These are phyloP conservation scores for Xylaria palmicola DNA, from an alignment of 495 filamentous ascomycete genomes.

Conservation along the genomic window DNA sequence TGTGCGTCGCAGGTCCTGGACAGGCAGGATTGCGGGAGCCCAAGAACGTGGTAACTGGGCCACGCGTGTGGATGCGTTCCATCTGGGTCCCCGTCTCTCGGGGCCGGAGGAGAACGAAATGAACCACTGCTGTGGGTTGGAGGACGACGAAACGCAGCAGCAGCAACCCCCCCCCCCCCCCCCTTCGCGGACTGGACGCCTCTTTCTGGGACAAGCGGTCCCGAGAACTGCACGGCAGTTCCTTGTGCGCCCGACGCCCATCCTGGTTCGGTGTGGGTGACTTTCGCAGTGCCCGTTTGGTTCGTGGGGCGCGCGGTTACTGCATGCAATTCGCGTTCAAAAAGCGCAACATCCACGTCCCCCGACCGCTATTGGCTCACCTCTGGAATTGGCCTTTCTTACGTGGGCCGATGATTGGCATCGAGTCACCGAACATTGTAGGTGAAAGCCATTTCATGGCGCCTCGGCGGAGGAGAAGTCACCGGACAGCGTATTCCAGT, in stretches of 20 bases:
- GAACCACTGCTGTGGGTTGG: not conserved
- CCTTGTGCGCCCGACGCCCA: not conserved
- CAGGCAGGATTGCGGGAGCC: not conserved
- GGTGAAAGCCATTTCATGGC: not conserved
- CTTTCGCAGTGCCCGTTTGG: not conserved
- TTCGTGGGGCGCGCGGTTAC: not conserved
- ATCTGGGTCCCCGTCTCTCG: conserved; percentile 7
- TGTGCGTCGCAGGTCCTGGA: not conserved
- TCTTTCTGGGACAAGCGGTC: not conserved
- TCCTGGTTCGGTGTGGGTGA: conserved; percentile 2
- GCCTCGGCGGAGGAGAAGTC: not conserved
- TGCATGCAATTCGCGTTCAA: not conserved
- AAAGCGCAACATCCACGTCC: not conserved
- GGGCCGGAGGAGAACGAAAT: conserved; percentile 5
- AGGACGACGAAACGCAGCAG: not conserved
- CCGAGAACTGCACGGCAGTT: conserved; percentile 3
- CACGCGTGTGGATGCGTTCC: conserved; percentile 3
- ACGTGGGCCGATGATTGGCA: not conserved
- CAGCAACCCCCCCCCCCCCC: no score
- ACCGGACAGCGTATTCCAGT: conserved; percentile 3
- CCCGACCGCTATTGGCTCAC: not conserved
- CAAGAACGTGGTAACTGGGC: conserved; percentile 11
- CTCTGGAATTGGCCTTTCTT: not conserved
- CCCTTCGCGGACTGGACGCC: no score
- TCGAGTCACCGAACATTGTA: not conserved